These are phyloP conservation scores for Vickermania spadyakhi DNA, from an alignment of 208 protist species.

Conservation along the genomic window DNA sequence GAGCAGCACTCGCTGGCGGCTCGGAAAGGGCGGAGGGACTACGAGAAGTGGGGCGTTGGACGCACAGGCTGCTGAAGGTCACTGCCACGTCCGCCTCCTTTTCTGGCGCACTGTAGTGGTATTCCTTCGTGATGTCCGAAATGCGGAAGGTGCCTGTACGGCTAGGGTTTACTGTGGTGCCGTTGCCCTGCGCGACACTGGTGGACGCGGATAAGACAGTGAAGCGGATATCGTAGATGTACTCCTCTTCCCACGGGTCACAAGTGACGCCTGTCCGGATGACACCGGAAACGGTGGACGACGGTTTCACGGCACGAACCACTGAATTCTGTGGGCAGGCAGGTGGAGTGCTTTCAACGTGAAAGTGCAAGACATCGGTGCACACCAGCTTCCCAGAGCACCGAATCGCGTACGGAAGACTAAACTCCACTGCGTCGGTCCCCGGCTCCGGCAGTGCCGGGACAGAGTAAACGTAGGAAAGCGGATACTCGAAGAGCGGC, in stretches of 20 bases:
- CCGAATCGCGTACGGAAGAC: conserved; percentile 8
- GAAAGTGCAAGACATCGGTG: conserved; percentile 11
- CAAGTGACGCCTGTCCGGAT: neutral
- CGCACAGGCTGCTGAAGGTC: neutral
- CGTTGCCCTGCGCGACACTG: no score
- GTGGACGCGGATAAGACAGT: no score
- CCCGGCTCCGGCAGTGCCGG: conserved; percentile 2
- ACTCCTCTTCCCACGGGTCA: no score
- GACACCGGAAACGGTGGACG: neutral
- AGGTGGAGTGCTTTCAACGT: conserved; percentile 8
- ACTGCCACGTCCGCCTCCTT: neutral
- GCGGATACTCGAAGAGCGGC: conserved; percentile 9
- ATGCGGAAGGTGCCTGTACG: no score
- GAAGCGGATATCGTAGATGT: no score
- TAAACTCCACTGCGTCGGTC: conserved; percentile 9
- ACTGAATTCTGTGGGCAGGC: conserved; percentile 8
- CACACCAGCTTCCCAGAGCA: conserved; percentile 16
- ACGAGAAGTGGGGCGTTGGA: no score
- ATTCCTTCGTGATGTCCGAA: no score
- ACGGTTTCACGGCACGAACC: conserved; percentile 10
- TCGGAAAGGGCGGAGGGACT: no score
- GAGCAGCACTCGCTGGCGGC: no score
- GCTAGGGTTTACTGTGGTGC: no score
- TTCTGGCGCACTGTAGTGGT: neutral
- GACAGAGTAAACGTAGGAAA: conserved; percentile 33